A percentile compares a stretch with the other conserved stretches of the same genome.
Evolutionary conservation across 1,139 yeast species (phyloP).

Genomic region (Hemisphaericaspora xylanilytica): DNA sequence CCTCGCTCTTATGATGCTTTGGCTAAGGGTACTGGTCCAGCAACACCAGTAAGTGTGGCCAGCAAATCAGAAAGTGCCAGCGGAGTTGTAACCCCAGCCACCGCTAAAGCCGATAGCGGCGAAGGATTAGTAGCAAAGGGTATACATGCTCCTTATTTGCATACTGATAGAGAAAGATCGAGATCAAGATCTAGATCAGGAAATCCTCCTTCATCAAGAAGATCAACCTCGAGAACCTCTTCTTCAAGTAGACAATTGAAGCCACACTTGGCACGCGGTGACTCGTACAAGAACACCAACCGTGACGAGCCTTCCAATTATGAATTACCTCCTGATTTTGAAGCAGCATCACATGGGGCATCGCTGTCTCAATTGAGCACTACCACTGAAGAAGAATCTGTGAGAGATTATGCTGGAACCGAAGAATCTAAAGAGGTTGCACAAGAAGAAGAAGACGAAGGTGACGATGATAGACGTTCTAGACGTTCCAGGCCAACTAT

Average conservation of each 20-base stretch:
- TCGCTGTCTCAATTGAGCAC: background rate
- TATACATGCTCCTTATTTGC: constrained; percentile 47
- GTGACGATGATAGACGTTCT: constrained; percentile 36
- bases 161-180: constrained; percentile 33
- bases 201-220: constrained; percentile 23
- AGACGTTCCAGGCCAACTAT: constrained; percentile 48
- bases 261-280: constrained; percentile 68
- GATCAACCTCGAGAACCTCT: constrained; percentile 31
- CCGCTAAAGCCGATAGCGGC: constrained; percentile 12
- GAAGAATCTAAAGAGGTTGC: constrained; percentile 12
- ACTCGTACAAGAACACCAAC: constrained; percentile 54
- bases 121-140: constrained; percentile 16
- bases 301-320: constrained; percentile 40
- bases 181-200: constrained; percentile 35
- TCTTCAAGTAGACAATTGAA: constrained; percentile 15
- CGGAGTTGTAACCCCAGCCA: background rate
- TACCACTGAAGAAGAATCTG: constrained; percentile 5
- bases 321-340: constrained; percentile 45
- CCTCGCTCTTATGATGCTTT: constrained; percentile 18
- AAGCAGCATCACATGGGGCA: constrained; percentile 9
- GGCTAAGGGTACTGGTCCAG: background rate
- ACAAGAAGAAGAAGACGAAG: constrained; percentile 22
- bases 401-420: constrained; percentile 10
- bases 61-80: background rate
- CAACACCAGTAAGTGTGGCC: background rate